Percentiles rank a stretch among this genome's conserved stretches.
phyloP scores from a whole-genome alignment of 1,139 yeast genomes.

The Meyerozyma carpophila region DNA sequence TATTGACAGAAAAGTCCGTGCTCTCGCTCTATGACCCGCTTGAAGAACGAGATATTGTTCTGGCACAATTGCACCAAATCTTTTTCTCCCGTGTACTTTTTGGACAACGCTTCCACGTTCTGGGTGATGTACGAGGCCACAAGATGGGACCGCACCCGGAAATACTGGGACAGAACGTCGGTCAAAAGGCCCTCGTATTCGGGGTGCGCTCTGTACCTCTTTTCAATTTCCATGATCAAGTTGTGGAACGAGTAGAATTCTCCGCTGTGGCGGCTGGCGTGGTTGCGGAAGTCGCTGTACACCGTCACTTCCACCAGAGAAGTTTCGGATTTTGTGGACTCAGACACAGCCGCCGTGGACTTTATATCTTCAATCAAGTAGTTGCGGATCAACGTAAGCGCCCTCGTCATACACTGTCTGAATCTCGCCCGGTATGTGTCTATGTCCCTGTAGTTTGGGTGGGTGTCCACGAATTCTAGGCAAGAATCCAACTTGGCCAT shows the following conservation, averaged over 20 bases:
- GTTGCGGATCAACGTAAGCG: constrained; percentile 69
- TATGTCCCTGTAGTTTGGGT: constrained; percentile 58
- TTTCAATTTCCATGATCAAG: constrained; percentile 46
- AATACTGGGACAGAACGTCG: constrained; percentile 64
- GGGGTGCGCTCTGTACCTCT: constrained; percentile 40
- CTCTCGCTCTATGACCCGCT: constrained; percentile 59
- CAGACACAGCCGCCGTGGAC: constrained; percentile 39
- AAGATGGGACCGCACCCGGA: constrained; percentile 47
- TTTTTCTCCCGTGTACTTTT: constrained; percentile 1
- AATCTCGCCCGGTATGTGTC: constrained; percentile 69
- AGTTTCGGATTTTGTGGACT: not conserved
- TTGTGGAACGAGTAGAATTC: constrained; percentile 29
- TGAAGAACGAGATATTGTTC: constrained; percentile 51
- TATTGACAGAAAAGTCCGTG: constrained; percentile 48
- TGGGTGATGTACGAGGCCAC: constrained; percentile 28
- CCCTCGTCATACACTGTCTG: constrained; percentile 80
- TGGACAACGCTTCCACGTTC: constrained; percentile 7
- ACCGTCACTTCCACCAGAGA: constrained; percentile 6
- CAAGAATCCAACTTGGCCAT: constrained; percentile 57
- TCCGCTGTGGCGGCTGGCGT: constrained; percentile 18
- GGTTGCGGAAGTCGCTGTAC: constrained; percentile 50
- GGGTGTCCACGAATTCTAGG: constrained; percentile 26
- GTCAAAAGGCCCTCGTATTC: constrained; percentile 65
- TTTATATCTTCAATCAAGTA: constrained; percentile 55
- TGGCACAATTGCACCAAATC: constrained; percentile 54